phyloP scores from a whole-genome alignment of 1,139 yeast genomes.

The Taphrina sp. region DNA sequence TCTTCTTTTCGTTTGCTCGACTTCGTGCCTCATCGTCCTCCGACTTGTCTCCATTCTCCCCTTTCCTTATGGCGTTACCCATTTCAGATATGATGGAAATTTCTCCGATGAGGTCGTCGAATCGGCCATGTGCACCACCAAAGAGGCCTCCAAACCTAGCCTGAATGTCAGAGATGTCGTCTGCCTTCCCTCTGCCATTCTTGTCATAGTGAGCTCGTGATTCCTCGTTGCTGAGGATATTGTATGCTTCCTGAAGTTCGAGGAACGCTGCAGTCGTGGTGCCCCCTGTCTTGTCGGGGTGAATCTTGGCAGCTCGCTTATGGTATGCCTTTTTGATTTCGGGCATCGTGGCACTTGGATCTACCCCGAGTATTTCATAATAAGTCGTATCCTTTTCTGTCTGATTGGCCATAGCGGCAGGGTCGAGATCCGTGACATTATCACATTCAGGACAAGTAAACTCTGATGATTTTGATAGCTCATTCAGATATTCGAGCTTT shows the following conservation, averaged over 20 bases:
- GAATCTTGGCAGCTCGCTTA: conserved; percentile 77
- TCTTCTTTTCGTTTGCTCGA: conserved; percentile 49
- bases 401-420: background rate
- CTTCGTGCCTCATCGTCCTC: conserved; percentile 50
- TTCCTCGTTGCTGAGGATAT: conserved; percentile 70
- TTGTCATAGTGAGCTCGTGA: conserved; percentile 74
- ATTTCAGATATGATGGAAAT: conserved; percentile 73
- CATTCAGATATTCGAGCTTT: conserved; percentile 24
- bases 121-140: conserved; percentile 76
- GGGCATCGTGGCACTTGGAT: conserved; percentile 65
- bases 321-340: conserved; percentile 91
- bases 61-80: conserved; percentile 64
- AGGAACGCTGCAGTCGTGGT: conserved; percentile 54
- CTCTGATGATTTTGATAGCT: conserved; percentile 5
- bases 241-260: conserved; percentile 74
- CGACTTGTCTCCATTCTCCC: conserved; percentile 69
- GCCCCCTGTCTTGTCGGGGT: conserved; percentile 89
- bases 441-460: conserved; percentile 22
- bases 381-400: conserved; percentile 48
- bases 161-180: conserved; percentile 28
- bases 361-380: conserved; percentile 69
- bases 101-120: conserved; percentile 82
- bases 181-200: conserved; percentile 51
- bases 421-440: conserved; percentile 17
- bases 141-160: conserved; percentile 65